Evolutionary conservation across 164 flowering plant genomes (phyloP).

Genomic region (Malania oleifera): DNA sequence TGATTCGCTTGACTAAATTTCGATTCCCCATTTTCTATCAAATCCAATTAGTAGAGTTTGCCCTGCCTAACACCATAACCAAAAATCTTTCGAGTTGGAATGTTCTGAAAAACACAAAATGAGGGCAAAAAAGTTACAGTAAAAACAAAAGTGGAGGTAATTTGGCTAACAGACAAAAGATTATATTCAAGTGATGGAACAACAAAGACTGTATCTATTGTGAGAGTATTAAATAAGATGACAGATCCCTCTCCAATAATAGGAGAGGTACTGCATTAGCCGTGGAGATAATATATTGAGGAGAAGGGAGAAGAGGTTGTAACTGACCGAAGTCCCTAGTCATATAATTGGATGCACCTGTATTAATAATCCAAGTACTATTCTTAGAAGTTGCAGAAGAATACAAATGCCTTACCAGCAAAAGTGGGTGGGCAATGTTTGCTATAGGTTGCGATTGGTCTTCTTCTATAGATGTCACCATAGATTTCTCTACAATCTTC

Average conservation of each 20-base stretch:
- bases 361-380: neutral
- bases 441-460: too few species aligned
- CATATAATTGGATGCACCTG: too few species aligned
- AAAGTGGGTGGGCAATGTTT: too few species aligned
- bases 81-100: neutral
- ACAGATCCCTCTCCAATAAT: conserved; percentile 3
- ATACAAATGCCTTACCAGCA: too few species aligned
- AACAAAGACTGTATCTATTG: neutral
- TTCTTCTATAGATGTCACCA: too few species aligned
- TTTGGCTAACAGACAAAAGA: conserved; percentile 6
- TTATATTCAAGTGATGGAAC: neutral
- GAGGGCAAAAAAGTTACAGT: neutral
- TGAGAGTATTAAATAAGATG: neutral
- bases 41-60: neutral
- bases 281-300: neutral
- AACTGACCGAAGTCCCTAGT: neutral
- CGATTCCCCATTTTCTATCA: neutral
- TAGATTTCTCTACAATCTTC: too few species aligned
- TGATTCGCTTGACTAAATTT: neutral
- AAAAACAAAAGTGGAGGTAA: neutral
- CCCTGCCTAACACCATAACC: conserved; percentile 3
- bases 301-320: neutral
- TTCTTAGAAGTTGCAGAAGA: neutral
- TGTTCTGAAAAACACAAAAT: conserved; percentile 6
- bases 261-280: neutral